Percentiles rank a stretch among this genome's conserved stretches.
Evolutionary conservation across 768 basidiomycete species (phyloP).

Genomic region (Tephrocybe sp.): DNA sequence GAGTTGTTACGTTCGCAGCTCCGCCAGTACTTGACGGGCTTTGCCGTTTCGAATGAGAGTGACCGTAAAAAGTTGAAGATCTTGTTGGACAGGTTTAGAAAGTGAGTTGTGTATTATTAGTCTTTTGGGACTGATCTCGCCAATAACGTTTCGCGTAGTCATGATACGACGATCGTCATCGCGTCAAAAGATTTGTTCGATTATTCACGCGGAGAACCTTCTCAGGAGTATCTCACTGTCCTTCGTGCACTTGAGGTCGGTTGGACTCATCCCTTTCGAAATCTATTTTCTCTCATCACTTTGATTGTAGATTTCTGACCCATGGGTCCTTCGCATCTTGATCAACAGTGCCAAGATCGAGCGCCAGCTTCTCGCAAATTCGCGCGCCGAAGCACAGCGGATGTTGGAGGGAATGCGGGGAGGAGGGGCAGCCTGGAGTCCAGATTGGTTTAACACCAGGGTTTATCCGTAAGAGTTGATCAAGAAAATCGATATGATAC

Average conservation of each 20-base stretch:
- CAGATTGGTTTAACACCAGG: slow-evolving; percentile 55
- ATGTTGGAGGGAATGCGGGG: slow-evolving; percentile 41
- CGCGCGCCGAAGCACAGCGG: slow-evolving; percentile 64
- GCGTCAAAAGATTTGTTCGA: slow-evolving; percentile 80
- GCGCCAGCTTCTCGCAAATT: slow-evolving; percentile 59
- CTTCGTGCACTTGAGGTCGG: slow-evolving; percentile 80
- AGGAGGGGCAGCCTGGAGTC: slow-evolving; percentile 64
- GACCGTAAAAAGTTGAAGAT: slow-evolving; percentile 60
- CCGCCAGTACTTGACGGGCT: slow-evolving; percentile 58
- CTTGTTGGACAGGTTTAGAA: slow-evolving; percentile 58
- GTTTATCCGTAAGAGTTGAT: slow-evolving; percentile 57
- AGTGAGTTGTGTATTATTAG: slow-evolving; percentile 45
- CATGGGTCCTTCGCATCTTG: slow-evolving; percentile 75
- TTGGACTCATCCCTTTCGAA: slow-evolving; percentile 7
- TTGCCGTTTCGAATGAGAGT: slow-evolving; percentile 68
- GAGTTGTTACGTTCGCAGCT: slow-evolving; percentile 65
- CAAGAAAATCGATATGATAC: neutral
- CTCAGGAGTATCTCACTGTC: slow-evolving; percentile 62
- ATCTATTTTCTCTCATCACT: slow-evolving; percentile 9
- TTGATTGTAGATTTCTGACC: slow-evolving; percentile 65
- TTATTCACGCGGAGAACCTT: slow-evolving; percentile 72
- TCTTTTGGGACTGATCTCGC: neutral
- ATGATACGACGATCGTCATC: slow-evolving; percentile 55
- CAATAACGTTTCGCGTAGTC: slow-evolving; percentile 29
- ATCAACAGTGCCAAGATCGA: slow-evolving; percentile 80